Conservation (phyloP, 140 eudicot genomes). For the Cichorium intybus region DNA sequence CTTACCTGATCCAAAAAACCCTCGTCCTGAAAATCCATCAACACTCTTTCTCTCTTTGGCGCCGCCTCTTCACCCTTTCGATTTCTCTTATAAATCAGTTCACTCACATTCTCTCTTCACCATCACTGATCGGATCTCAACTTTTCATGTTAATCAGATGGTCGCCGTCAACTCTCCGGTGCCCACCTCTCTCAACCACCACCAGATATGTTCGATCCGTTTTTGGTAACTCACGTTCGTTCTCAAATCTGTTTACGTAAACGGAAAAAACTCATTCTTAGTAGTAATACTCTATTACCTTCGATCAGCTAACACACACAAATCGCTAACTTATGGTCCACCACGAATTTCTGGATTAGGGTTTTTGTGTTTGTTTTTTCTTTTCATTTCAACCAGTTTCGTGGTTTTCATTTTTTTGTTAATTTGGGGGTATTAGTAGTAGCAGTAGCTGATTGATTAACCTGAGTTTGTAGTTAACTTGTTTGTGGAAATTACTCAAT, state of each 20-base stretch:
- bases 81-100: constrained; percentile 8
- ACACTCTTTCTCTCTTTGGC: constrained; percentile 10
- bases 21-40: constrained; percentile 26
- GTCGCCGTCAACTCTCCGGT: constrained; percentile 22
- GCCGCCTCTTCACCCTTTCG: constrained; percentile 22
- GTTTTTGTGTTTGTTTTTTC: background rate
- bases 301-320: background rate
- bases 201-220: constrained; percentile 33
- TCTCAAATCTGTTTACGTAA: constrained; percentile 41
- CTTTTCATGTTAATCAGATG: constrained; percentile 9
- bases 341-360: constrained; percentile 10
- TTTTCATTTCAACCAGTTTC: background rate
- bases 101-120: background rate
- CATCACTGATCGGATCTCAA: constrained; percentile 14
- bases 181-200: constrained; percentile 16
- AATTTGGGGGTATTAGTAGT: background rate
- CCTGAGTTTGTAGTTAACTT: constrained; percentile 20
- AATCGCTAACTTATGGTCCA: background rate
- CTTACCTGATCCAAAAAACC: constrained; percentile 26
- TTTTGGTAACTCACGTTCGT: constrained; percentile 38
- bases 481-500: constrained; percentile 27
- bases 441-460: background rate
- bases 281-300: background rate
- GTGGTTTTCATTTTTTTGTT: constrained; percentile 2
- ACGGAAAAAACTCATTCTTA: constrained; percentile 16